Conservation (phyloP, 768 basidiomycete genomes). For the Boletus rubropictus region DNA sequence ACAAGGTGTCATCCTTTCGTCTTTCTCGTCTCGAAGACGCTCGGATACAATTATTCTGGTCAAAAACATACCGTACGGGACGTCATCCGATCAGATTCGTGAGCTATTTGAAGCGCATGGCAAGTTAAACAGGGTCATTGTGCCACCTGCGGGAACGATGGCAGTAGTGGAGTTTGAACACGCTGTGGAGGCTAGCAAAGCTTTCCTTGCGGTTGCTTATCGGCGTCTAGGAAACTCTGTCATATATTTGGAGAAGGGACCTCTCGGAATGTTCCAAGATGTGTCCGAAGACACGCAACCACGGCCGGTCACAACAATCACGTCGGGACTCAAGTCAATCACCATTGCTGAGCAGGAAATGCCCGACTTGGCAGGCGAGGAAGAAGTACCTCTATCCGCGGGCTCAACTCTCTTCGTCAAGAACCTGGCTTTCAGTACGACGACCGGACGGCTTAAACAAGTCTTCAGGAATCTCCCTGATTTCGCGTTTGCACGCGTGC, state of each 20-base stretch:
- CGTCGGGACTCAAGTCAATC: slow-evolving; percentile 28
- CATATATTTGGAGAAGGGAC: slow-evolving; percentile 90
- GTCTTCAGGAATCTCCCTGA: slow-evolving; percentile 71
- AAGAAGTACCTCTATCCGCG: slow-evolving; percentile 40
- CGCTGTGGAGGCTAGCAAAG: slow-evolving; percentile 62
- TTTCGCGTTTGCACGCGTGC: slow-evolving; percentile 83
- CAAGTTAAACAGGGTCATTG: slow-evolving; percentile 58
- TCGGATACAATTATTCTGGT: slow-evolving; percentile 85
- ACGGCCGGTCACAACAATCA: slow-evolving; percentile 7
- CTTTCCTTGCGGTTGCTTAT: slow-evolving; percentile 81
- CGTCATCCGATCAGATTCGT: slow-evolving; percentile 65
- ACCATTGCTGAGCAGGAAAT: slow-evolving; percentile 42
- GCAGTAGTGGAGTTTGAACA: slow-evolving; percentile 86
- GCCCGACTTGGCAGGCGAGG: slow-evolving; percentile 32
- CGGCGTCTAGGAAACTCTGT: slow-evolving; percentile 83
- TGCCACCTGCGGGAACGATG: slow-evolving; percentile 91
- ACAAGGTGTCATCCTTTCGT: slow-evolving; percentile 59
- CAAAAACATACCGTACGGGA: slow-evolving; percentile 96
- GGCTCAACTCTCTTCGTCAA: slow-evolving; percentile 91
- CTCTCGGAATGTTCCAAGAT: slow-evolving; percentile 73
- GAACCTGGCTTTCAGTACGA: slow-evolving; percentile 92
- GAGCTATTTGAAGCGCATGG: slow-evolving; percentile 79
- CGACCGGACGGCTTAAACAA: slow-evolving; percentile 60
- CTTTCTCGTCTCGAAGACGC: slow-evolving; percentile 47
- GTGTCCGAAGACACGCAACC: slow-evolving; percentile 22